Evolutionary conservation across 2,329 filamentous ascomycete species (phyloP), one percentile per base, ranked within the genome.

Genomic region (Helicocarpus griseus): DNA sequence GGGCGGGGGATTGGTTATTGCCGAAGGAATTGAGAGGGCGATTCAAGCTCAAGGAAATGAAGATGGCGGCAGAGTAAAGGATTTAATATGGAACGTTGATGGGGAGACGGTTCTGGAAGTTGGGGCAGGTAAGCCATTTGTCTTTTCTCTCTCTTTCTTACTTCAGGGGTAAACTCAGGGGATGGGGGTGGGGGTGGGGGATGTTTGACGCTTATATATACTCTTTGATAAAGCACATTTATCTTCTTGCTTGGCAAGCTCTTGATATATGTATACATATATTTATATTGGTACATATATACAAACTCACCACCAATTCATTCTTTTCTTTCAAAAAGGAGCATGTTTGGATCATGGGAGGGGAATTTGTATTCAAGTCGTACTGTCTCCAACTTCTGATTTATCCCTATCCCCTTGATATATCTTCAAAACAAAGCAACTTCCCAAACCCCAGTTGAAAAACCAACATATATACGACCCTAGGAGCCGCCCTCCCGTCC

Each of bases 71-170:
- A 41, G 44, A 1, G 53, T 56, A n/a, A 53, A 57, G 6, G 62
- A 59, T 13, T 51, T 53, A 0, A 19, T 40, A 48, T 74, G 72
- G 71, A 62, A 55, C 56, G 73, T 81, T 0, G 60, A 69, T 48
- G 75, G 73, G 2, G 68, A 80, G 57, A 72, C 55, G 22, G 75
- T 82, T 7, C 61, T 83, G 48, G 80, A 83, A 61, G 60, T 83
- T 47, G 80, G 80, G 51, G 78, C 80, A 73, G 80, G 80, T 82
- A 65, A 63, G 77, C 74, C 35, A n/a, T 44, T 48, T 48, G 46
- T 22, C 47, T 51, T n/a, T 47, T 39, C 36, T 53, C 38, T 33
- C 39, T 31, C 22, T 50, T 54, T 24, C 19, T 49, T 49, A 22
- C 22, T 21, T 44, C 22, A 43, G 36, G 31, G 24, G 29, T 29